Evolutionary conservation across 257 asterid species (phyloP).

Genomic region (Nicotiana benthamiana): DNA sequence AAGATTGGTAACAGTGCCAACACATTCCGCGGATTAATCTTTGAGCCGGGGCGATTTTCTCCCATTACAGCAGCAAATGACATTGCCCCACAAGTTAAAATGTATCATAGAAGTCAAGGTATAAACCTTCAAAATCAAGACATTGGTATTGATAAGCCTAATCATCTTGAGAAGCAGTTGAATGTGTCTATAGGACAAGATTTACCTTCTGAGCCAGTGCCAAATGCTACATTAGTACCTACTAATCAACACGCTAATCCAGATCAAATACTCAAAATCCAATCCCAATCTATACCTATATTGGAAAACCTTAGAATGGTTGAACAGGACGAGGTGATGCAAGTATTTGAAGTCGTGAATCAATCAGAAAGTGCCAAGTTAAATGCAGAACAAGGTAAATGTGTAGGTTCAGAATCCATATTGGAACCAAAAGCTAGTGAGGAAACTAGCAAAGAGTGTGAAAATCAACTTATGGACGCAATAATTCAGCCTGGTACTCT

Average conservation of each 20-base stretch:
- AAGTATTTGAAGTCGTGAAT: conserved; percentile 46
- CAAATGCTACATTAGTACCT: conserved; percentile 5
- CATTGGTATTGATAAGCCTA: not conserved
- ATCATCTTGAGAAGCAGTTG: not conserved
- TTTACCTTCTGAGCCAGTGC: conserved; percentile 12
- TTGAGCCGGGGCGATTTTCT: conserved; percentile 11
- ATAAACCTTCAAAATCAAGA: conserved; percentile 2
- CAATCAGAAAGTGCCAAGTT: conserved; percentile 19
- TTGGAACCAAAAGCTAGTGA: not conserved
- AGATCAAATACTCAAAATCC: conserved; percentile 8
- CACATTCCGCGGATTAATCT: conserved; percentile 10
- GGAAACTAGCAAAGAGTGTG: not conserved
- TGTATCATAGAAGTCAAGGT: conserved; percentile 1
- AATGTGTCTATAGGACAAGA: conserved; percentile 9
- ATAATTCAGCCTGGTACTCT: not conserved
- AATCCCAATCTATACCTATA: conserved; percentile 17
- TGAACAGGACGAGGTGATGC: conserved; percentile 63
- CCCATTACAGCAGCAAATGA: conserved; percentile 19
- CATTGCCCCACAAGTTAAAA: conserved; percentile 18
- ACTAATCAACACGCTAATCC: conserved; percentile 10
- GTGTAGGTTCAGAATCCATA: conserved; percentile 12
- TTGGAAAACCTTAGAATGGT: conserved; percentile 52
- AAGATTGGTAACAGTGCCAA: conserved; percentile 7
- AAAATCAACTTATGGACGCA: conserved; percentile 2
- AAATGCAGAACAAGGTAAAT: conserved; percentile 18